Conservation (phyloP, 2,329 filamentous ascomycete species). For the Penicillium palitans region DNA sequence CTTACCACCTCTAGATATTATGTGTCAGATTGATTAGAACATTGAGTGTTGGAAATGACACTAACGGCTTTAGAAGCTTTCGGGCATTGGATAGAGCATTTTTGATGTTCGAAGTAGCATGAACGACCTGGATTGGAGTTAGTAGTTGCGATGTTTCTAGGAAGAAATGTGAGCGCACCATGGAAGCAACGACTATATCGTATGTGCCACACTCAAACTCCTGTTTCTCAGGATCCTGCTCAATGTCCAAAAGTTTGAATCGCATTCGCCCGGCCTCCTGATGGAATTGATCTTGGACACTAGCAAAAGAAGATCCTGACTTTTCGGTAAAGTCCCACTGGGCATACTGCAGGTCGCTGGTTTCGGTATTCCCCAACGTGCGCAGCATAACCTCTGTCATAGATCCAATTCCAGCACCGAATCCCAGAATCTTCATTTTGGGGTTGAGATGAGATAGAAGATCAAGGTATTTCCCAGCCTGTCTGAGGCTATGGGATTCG, state of each 20-base stretch:
- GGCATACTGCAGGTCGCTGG: background rate
- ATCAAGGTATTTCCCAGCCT: background rate
- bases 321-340: constrained; percentile 18
- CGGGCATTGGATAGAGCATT: background rate
- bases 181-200: constrained; percentile 19
- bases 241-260: constrained; percentile 17
- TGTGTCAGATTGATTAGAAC: background rate
- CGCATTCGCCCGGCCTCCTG: constrained; percentile 11
- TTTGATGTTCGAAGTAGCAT: background rate
- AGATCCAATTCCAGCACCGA: constrained; percentile 17
- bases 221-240: constrained; percentile 18
- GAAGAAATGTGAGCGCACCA: background rate
- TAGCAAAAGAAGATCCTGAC: constrained; percentile 15
- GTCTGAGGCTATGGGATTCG: background rate
- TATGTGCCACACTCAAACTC: constrained; percentile 21
- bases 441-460: constrained; percentile 15
- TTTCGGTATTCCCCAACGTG: background rate
- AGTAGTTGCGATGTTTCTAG: background rate
- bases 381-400: background rate
- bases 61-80: background rate
- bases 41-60: background rate
- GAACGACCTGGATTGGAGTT: background rate
- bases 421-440: constrained; percentile 14
- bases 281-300: constrained; percentile 11
- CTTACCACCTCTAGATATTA: background rate